Evolutionary conservation across 495 filamentous ascomycete species (phyloP).

Genomic region (Barbatosphaeria neglecta): DNA sequence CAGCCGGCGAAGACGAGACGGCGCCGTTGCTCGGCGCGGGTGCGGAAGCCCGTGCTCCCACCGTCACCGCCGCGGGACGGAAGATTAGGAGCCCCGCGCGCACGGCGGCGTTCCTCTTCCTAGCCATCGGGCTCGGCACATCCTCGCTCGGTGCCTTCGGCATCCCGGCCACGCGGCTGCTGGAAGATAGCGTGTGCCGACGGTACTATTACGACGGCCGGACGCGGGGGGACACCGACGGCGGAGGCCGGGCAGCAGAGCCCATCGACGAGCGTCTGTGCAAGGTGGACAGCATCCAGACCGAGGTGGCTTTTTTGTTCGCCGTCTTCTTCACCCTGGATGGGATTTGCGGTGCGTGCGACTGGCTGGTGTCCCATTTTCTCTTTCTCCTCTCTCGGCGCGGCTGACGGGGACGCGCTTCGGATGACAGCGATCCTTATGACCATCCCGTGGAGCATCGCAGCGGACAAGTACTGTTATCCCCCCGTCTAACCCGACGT

Average conservation of each 20-base stretch:
- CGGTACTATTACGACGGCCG: conserved; percentile 19
- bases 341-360: too few relatives aligned
- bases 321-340: conserved; percentile 12
- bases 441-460: conserved; percentile 15
- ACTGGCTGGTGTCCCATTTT: neutral
- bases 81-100: neutral
- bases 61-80: neutral
- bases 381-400: neutral
- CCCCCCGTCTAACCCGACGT: too few relatives aligned
- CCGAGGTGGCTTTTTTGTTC: conserved; percentile 17
- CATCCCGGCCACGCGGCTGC: conserved; percentile 10
- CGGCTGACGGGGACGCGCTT: neutral
- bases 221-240: neutral
- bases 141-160: neutral
- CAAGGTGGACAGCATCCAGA: conserved; percentile 21
- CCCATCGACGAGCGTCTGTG: conserved; percentile 22
- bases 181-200: conserved; percentile 21
- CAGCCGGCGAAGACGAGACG: neutral
- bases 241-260: too few relatives aligned
- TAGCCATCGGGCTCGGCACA: neutral
- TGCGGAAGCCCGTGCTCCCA: neutral
- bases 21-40: too few relatives aligned
- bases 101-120: neutral
- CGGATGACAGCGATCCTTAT: conserved; percentile 8
- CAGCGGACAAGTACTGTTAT: conserved; percentile 18